Percentiles rank a stretch among this genome's conserved stretches.
These are phyloP conservation scores for Myxozyma neglecta DNA, from an alignment of 805 yeast species.

Conservation along the genomic window DNA sequence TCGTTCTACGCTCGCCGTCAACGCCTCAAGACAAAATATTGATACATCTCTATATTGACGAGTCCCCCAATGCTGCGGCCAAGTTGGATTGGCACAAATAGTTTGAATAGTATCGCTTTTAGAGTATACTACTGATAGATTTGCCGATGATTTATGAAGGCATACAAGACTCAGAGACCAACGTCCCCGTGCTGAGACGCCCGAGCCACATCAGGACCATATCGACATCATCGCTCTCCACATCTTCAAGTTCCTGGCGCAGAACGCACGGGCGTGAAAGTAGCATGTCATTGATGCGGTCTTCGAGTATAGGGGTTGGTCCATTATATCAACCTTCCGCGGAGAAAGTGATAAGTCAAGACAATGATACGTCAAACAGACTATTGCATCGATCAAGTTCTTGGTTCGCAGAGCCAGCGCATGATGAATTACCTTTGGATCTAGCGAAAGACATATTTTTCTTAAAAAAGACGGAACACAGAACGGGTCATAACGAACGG, in stretches of 20 bases:
- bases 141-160: background rate
- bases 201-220: background rate
- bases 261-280: background rate
- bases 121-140: background rate
- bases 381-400: background rate
- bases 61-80: too few relatives aligned
- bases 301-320: background rate
- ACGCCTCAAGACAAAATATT: too few relatives aligned
- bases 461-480: conserved; percentile 8
- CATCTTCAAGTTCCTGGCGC: background rate
- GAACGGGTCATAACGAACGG: conserved; percentile 12
- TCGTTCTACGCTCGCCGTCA: too few relatives aligned
- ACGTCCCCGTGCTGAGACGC: background rate
- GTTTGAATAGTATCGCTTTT: too few relatives aligned
- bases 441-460: conserved; percentile 9
- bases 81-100: too few relatives aligned
- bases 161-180: background rate
- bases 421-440: conserved; percentile 8
- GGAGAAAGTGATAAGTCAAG: background rate
- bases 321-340: background rate
- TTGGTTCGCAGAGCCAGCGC: conserved; percentile 1
- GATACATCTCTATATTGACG: too few relatives aligned
- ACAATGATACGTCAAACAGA: background rate
- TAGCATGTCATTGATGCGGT: background rate
- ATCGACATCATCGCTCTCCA: background rate